These are phyloP conservation scores for Coemansia sp. DNA, from an alignment of 192 early-diverging fungal genomes.

Conservation along the genomic window DNA sequence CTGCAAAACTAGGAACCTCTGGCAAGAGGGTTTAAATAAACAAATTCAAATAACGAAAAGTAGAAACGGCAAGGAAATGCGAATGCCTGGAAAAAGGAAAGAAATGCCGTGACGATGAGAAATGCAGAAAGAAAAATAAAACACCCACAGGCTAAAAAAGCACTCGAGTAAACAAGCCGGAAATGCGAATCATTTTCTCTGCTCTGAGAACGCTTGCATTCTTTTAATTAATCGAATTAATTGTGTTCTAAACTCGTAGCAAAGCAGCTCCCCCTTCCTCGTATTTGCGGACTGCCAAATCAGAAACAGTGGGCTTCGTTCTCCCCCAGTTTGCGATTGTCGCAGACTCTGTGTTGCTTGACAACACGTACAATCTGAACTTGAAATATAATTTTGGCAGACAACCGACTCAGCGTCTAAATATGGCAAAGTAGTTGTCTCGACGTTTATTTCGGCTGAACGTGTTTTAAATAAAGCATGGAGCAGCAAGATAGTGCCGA, in stretches of 20 bases:
- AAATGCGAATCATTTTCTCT: conserved; percentile 8
- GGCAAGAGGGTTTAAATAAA: not conserved
- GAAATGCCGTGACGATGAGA: conserved; percentile 12
- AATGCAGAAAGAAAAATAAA: conserved; percentile 11
- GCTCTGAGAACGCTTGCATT: not conserved
- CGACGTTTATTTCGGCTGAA: conserved; percentile 1
- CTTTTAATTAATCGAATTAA: not conserved
- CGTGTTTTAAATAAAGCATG: not conserved
- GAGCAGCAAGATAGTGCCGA: no score
- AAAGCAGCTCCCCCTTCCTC: not conserved
- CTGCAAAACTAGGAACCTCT: not conserved
- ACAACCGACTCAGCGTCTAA: not conserved
- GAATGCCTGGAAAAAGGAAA: conserved; percentile 4
- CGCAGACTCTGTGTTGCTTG: not conserved
- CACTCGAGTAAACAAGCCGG: not conserved
- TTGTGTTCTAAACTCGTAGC: not conserved
- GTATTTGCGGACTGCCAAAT: not conserved
- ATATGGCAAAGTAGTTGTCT: not conserved
- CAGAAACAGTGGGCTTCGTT: not conserved
- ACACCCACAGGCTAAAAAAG: not conserved
- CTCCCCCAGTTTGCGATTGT: not conserved
- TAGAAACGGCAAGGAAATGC: not conserved
- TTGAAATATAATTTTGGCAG: not conserved
- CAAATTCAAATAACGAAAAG: conserved; percentile 7
- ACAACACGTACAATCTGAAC: not conserved